phyloP scores from a whole-genome alignment of 257 asterid genomes.

The Penstemon davidsonii region DNA sequence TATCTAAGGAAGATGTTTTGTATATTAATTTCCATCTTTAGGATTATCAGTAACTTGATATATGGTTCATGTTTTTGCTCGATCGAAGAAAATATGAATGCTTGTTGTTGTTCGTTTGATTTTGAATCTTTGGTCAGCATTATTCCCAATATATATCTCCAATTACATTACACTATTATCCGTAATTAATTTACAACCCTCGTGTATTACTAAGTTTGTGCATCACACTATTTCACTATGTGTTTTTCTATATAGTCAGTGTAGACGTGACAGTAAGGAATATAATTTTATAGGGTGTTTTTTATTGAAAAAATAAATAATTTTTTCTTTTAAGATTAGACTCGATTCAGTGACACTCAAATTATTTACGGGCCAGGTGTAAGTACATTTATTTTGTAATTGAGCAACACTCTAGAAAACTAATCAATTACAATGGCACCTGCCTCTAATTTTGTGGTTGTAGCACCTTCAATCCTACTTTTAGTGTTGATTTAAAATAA shows the following conservation, averaged over 20 bases:
- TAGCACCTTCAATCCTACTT: slow-evolving; percentile 6
- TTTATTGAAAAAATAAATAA: no score
- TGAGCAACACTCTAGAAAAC: no score
- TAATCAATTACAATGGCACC: no score
- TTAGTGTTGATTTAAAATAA: background rate
- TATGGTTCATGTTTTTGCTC: slow-evolving; percentile 36
- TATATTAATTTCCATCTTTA: slow-evolving; percentile 10
- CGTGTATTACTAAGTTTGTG: background rate
- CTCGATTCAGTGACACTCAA: no score
- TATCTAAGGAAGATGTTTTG: slow-evolving; percentile 17
- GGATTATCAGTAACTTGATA: slow-evolving; percentile 22
- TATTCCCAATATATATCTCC: slow-evolving; percentile 30
- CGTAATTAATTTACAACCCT: no score
- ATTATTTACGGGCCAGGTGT: no score
- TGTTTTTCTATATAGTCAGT: slow-evolving; percentile 6
- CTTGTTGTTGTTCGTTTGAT: slow-evolving; percentile 26
- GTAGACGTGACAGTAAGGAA: slow-evolving; percentile 30
- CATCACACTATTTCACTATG: background rate
- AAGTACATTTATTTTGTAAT: no score
- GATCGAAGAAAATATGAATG: slow-evolving; percentile 55
- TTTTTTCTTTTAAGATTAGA: no score
- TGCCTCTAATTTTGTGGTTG: slow-evolving; percentile 42
- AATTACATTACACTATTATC: background rate
- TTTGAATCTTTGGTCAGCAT: slow-evolving; percentile 26
- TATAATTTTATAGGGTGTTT: no score